phyloP scores from a whole-genome alignment of 2,329 filamentous ascomycete genomes.

The Whalleya microplaca region DNA sequence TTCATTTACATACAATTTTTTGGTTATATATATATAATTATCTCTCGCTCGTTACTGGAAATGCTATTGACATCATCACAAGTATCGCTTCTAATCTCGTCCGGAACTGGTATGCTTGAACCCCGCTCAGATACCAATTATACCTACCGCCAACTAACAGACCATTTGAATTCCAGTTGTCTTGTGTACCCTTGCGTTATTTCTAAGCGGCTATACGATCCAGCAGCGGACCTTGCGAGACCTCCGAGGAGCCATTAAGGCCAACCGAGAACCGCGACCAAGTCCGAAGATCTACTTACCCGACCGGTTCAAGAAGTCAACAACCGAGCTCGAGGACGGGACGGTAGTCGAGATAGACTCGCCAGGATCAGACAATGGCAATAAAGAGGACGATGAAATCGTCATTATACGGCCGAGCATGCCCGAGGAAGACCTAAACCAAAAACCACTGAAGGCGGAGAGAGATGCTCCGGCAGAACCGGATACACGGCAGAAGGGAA shows the following conservation, averaged over 20 bases:
- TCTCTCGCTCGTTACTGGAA: slow-evolving; percentile 6
- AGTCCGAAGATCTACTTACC: slow-evolving; percentile 55
- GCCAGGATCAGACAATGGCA: slow-evolving; percentile 28
- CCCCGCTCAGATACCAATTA: slow-evolving; percentile 4
- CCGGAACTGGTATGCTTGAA: slow-evolving; percentile 57
- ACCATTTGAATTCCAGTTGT: slow-evolving; percentile 56
- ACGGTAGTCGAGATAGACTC: slow-evolving; percentile 46
- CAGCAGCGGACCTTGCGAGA: slow-evolving; percentile 84
- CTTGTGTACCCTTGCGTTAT: slow-evolving; percentile 79
- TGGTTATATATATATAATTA: slow-evolving; percentile 9
- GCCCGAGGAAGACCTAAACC: slow-evolving; percentile 27
- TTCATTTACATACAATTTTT: slow-evolving; percentile 5
- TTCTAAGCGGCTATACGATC: slow-evolving; percentile 83
- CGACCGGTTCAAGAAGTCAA: slow-evolving; percentile 51
- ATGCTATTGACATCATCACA: slow-evolving; percentile 71
- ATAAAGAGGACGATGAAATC: slow-evolving; percentile 30
- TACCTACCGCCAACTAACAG: slow-evolving; percentile 1
- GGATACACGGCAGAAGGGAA: slow-evolving; percentile 16
- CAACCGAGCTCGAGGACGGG: slow-evolving; percentile 52
- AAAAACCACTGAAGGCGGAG: slow-evolving; percentile 10
- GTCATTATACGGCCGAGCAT: slow-evolving; percentile 44
- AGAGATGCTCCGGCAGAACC: slow-evolving; percentile 4
- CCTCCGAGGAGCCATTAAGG: slow-evolving; percentile 73
- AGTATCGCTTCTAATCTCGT: slow-evolving; percentile 70
- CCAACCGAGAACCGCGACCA: slow-evolving; percentile 45